These are phyloP conservation scores for Heliamphora pulchella DNA, from an alignment of 179 eudicot species.

Conservation along the genomic window DNA sequence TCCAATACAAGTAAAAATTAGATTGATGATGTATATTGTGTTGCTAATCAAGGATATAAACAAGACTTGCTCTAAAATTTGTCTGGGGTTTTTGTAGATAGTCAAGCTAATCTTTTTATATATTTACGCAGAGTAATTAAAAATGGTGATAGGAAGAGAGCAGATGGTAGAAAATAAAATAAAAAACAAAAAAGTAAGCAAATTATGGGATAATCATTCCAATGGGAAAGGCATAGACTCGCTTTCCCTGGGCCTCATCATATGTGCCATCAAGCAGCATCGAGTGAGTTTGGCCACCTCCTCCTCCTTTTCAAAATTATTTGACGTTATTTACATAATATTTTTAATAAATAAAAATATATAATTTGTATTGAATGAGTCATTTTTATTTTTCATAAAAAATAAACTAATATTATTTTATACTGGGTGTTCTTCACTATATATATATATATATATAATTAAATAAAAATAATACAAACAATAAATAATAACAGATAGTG, in stretches of 20 bases:
- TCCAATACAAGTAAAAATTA: too few relatives aligned
- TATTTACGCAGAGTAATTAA: not conserved
- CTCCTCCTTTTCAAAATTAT: conserved; percentile 9
- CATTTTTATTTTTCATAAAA: too few relatives aligned
- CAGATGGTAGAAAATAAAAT: not conserved
- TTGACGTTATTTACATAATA: too few relatives aligned
- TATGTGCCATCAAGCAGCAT: conserved; percentile 74
- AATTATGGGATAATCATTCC: conserved; percentile 82
- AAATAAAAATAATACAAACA: too few relatives aligned
- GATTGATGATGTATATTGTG: too few relatives aligned
- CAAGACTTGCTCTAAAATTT: not conserved
- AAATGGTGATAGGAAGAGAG: conserved; percentile 19
- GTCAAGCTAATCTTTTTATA: not conserved
- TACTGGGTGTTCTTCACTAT: too few relatives aligned
- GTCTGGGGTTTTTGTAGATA: not conserved
- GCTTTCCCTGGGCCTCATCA: conserved; percentile 52
- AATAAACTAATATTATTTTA: too few relatives aligned
- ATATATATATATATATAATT: too few relatives aligned
- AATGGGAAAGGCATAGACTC: conserved; percentile 53
- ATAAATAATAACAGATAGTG: too few relatives aligned
- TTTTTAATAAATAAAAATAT: too few relatives aligned
- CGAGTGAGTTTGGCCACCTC: conserved; percentile 18
- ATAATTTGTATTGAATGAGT: too few relatives aligned
- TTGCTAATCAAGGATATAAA: too few relatives aligned
- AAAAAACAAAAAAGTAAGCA: conserved; percentile 26